Base-by-base conservation (phyloP, 192 early-diverging fungal genomes). In the Coemansia nantahalensis region DNA sequence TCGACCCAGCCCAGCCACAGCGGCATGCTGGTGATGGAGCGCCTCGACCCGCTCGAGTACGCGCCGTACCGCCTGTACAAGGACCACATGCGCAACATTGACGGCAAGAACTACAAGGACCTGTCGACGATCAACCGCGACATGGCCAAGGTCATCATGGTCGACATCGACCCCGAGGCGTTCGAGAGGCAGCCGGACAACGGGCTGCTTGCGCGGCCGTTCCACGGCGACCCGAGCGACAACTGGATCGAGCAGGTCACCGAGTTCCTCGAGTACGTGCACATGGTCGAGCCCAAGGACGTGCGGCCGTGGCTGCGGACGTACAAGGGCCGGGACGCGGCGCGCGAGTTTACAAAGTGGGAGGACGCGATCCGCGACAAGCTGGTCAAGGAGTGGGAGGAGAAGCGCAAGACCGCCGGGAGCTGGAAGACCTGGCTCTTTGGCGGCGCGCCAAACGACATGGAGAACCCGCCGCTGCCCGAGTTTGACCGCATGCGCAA, bases 181-280 rank as follows among this genome's bases (percentile, higher is more conserved):
- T 90, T 83, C 76, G 65, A 84, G 39, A 73, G 88, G 56, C 95
- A 99, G 65, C 94, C 94, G 13, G 92, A 96, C 59, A 99, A 98
- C 59, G 85, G 84, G 17, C 68, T 99, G 22, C 44, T 84, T 19
- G 70, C 92, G 45, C 87, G 91, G 56, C 85, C 88, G 46, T 99
- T 93, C 89, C 78, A 76, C 56, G 94, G 94, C 19, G 82, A 91
- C 47, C 61, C 87, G 0, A 78, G 78, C 26, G 97, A 97, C 52
- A 79, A 78, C 16, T 92, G 88, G 62, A 67, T 99, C 41, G 65
- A 82, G 37, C 90, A 87, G 38, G 83, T 90, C 45, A 90, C 92
- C 66, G 89, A 90, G 21, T 90, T 98, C 78, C 80, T 99, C 19
- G 92, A 97, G 77, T 72, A 52, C 48, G 44, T 90, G 45, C 79